phyloP scores from a whole-genome alignment of 352 stramenopile species.

The Globisporangium barbulae region DNA sequence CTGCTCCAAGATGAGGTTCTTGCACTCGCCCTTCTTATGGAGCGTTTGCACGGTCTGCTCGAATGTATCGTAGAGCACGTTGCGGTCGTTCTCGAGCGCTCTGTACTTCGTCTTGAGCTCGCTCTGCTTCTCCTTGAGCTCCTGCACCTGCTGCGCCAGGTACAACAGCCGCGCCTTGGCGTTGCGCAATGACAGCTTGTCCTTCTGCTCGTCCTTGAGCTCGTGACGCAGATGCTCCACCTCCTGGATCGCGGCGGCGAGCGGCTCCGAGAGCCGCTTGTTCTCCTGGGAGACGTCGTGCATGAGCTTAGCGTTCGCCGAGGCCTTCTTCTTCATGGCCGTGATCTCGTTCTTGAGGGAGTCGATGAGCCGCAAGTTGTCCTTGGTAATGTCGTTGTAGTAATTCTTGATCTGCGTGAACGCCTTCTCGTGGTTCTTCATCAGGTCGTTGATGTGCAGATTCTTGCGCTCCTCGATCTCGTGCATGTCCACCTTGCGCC shows the following conservation, averaged over 20 bases:
- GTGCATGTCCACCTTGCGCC: slow-evolving; percentile 91
- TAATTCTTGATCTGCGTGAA: slow-evolving; percentile 95
- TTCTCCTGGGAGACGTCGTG: slow-evolving; percentile 92
- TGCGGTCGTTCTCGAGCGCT: slow-evolving; percentile 76
- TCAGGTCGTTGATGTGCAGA: slow-evolving; percentile 94
- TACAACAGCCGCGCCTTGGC: slow-evolving; percentile 83
- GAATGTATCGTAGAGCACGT: slow-evolving; percentile 90
- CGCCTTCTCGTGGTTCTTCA: slow-evolving; percentile 92
- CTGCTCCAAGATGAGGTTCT: slow-evolving; percentile 89
- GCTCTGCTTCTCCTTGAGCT: slow-evolving; percentile 57
- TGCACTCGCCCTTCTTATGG: slow-evolving; percentile 90
- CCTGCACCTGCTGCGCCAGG: slow-evolving; percentile 65
- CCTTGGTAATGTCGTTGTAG: slow-evolving; percentile 95
- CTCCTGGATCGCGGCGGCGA: slow-evolving; percentile 82
- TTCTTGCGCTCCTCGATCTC: slow-evolving; percentile 95
- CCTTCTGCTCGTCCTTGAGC: slow-evolving; percentile 91
- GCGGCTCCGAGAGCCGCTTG: slow-evolving; percentile 87
- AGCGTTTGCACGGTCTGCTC: slow-evolving; percentile 87
- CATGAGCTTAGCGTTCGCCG: slow-evolving; percentile 91
- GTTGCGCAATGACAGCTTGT: slow-evolving; percentile 88
- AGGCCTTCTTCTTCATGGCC: slow-evolving; percentile 92
- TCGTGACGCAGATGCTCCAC: slow-evolving; percentile 87
- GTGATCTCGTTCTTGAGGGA: slow-evolving; percentile 90
- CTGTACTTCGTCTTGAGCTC: slow-evolving; percentile 76
- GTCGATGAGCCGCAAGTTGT: slow-evolving; percentile 92